Base-by-base conservation (phyloP, 306 rosid species). In the Trifolium repens region DNA sequence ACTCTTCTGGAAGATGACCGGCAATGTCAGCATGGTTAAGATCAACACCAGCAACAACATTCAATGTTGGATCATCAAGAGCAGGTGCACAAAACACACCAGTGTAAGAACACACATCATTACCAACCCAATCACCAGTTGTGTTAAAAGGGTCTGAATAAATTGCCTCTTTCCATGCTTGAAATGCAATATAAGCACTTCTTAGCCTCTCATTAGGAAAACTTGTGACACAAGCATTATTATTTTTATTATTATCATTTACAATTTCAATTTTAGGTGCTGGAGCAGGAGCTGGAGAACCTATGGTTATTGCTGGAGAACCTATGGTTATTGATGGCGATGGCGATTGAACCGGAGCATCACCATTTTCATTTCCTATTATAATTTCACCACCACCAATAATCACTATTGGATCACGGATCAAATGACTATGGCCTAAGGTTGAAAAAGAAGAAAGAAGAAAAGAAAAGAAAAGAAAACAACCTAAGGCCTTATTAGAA, bases 61-160 rank as follows among this genome's bases (percentile, higher is more conserved):
- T 34, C 55, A 82, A 4, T 19, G 40, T 66, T 2, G 90, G 78
- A 19, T 84, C 80, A 49, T 87, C 85, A 55, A 84, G 81, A 32
- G 90, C 85, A 9, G 78, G 80, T 42, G 85, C 81, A 62, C 90
- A 87, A 47, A 65, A 87, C 22, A 87, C 83, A 19, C 90, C 90
- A 34, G 71, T 82, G 57, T 87, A 87, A 15, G 90, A 80, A 71
- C 87, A 87, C 54, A 87, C 88, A 79, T 87, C 73, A 3, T 59
- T 3, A 22, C 88, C 88, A 35, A 66, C 87, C 90, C 88, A 87
- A 10, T 84, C 67, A 5, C 66, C 40, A 0, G 86, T 78, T 57
- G 54, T 69, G 37, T 82, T 80, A 0, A 37, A 60, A 27, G 90
- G 90, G 12, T 87, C 88, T 16, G 88, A 87, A 73, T 79, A 55